These are phyloP conservation scores for Alternaria ventricosa DNA, from an alignment of 2,329 filamentous ascomycete genomes.

Conservation along the genomic window DNA sequence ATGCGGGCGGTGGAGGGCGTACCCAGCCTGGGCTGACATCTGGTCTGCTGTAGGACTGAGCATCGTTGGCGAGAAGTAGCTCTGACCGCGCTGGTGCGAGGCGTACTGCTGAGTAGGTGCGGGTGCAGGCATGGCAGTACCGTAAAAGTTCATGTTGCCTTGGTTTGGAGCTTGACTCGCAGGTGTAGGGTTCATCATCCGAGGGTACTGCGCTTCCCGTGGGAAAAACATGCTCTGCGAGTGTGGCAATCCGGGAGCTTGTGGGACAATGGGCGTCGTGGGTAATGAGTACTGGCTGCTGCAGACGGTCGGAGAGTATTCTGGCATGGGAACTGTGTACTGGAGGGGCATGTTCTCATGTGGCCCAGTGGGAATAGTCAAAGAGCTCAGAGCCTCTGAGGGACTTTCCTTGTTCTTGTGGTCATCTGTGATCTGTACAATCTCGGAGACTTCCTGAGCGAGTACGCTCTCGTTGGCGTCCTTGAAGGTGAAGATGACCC, in stretches of 20 bases:
- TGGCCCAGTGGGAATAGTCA: slow-evolving; percentile 24
- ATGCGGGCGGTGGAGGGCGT: slow-evolving; percentile 30
- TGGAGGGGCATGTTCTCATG: slow-evolving; percentile 24
- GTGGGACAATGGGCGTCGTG: slow-evolving; percentile 30
- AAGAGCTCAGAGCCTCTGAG: slow-evolving; percentile 24
- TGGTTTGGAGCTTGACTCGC: slow-evolving; percentile 17
- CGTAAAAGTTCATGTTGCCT: slow-evolving; percentile 16
- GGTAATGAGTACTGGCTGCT: slow-evolving; percentile 36
- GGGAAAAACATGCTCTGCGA: slow-evolving; percentile 30
- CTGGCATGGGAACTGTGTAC: slow-evolving; percentile 25
- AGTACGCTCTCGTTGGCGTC: slow-evolving; percentile 77
- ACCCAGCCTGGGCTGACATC: slow-evolving; percentile 18
- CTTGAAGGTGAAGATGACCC: slow-evolving; percentile 92
- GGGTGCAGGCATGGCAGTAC: slow-evolving; percentile 11
- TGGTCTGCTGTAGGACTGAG: slow-evolving; percentile 30
- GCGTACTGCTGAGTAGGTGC: slow-evolving; percentile 17
- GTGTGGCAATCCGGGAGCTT: slow-evolving; percentile 26
- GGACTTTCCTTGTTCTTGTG: slow-evolving; percentile 71
- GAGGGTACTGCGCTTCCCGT: slow-evolving; percentile 21
- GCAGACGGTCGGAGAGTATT: slow-evolving; percentile 30
- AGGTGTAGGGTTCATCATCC: slow-evolving; percentile 13
- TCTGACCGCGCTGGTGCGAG: slow-evolving; percentile 28
- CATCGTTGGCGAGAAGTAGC: slow-evolving; percentile 28
- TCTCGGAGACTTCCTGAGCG: slow-evolving; percentile 77
- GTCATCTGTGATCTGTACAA: slow-evolving; percentile 96